Conservation (phyloP, 2,329 filamentous ascomycete genomes). For the Talaromyces sp. region DNA sequence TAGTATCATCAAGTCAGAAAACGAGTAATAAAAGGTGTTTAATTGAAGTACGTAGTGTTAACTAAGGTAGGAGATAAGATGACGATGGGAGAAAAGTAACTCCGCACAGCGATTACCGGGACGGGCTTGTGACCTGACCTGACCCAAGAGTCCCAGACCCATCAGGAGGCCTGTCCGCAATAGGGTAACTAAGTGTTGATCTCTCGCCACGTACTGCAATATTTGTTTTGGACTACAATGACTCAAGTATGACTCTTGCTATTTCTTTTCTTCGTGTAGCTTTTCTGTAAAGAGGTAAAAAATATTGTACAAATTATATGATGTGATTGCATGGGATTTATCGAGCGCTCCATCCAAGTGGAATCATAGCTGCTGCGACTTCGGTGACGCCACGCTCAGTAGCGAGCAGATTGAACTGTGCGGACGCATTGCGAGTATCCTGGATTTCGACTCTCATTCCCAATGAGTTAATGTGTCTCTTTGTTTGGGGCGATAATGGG, state of each 20-base stretch:
- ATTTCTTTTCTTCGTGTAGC: neutral
- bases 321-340: too few species aligned
- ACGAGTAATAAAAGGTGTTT: neutral
- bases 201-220: neutral
- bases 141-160: neutral
- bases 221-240: neutral
- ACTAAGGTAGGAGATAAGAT: neutral
- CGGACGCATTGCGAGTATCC: conserved; percentile 89
- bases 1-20: neutral
- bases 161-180: neutral
- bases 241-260: neutral
- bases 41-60: neutral
- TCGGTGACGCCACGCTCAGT: conserved; percentile 84
- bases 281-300: neutral
- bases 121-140: conserved; percentile 3
- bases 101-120: neutral
- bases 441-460: conserved; percentile 85
- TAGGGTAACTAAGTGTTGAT: neutral
- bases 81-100: conserved; percentile 1
- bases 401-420: conserved; percentile 92
- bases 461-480: conserved; percentile 68
- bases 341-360: conserved; percentile 70
- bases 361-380: conserved; percentile 83
- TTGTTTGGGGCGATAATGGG: conserved; percentile 73
- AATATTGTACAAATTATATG: neutral